Evolutionary conservation across 148 eudicot genomes (phyloP), one percentile per base, ranked within the genome.

Genomic region (Simmondsia chinensis): DNA sequence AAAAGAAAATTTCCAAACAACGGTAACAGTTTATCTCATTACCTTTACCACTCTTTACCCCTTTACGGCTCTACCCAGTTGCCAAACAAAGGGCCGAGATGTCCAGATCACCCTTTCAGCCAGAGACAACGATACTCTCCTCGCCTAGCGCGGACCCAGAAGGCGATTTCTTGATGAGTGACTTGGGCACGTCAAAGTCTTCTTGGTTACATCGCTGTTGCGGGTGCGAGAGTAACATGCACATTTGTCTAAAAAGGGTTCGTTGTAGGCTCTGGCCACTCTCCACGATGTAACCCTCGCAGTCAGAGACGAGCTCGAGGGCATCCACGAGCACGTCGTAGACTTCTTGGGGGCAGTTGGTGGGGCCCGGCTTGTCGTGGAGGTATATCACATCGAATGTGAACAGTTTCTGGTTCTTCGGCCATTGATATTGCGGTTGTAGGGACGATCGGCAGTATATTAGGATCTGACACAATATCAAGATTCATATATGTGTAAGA

Each of bases 171-270:
- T 70, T 85, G 2, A 57, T 29, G n/a, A 91, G 70, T 18, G 83
- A 37, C 64, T 63, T 74, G 48, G 99, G 99, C 36, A 85, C 10
- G 37, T 67, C 75, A 21, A 81, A 29, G 46, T 82, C 81, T 50
- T 91, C 99, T 70, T 91, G 95, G 7, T 72, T 48, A 52, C 94
- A 76, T 4, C 99, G 83, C 34, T 91, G 99, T 45, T 82, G 99
- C 35, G 99, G 95, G 61, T 85, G 93, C 9, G 83, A 82, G 29
- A 91, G 58, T 17, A 91, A 64, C 46, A 62, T 36, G 36, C 94
- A 82, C 74, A 85, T 82, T 43, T 79, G 45, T n/a, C 83, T 77
- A 54, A 82, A 79, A 30, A 91, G 77, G 20, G 70, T 54, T 5
- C 99, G 82, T 0, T 77, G 78, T 21, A 85, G 50, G 38, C 88